phyloP scores from a whole-genome alignment of 345 rosid species.

The Sisymbrium irio region DNA sequence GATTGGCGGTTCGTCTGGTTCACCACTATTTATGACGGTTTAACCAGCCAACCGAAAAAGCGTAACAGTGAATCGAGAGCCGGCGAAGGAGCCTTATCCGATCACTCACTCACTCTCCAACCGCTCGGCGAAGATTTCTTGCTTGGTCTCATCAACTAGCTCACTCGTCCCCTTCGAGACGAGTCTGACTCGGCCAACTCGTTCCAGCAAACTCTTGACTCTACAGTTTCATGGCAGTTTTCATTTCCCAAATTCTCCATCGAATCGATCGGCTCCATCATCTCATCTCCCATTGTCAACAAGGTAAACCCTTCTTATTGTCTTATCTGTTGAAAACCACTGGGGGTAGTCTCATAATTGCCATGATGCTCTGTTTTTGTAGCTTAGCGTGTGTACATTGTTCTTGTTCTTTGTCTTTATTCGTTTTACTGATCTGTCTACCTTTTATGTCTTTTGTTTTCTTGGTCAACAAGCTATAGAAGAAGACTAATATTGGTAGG shows the following conservation, averaged over 20 bases:
- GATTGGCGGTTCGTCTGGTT: too few relatives aligned
- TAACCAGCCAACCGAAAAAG: not conserved
- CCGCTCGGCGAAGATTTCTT: conserved; percentile 31
- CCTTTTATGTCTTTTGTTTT: conserved; percentile 24
- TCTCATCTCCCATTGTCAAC: conserved; percentile 34
- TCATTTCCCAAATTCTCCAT: conserved; percentile 54
- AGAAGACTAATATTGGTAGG: conserved; percentile 24
- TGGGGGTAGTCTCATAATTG: too few relatives aligned
- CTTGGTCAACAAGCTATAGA: conserved; percentile 20
- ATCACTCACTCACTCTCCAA: not conserved
- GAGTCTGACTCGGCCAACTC: conserved; percentile 14
- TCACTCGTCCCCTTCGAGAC: conserved; percentile 26
- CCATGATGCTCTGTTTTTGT: too few relatives aligned
- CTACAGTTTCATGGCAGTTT: conserved; percentile 58
- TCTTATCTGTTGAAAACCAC: too few relatives aligned
- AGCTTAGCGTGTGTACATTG: too few relatives aligned
- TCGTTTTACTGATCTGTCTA: conserved; percentile 15
- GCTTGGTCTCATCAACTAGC: conserved; percentile 33
- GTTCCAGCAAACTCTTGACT: conserved; percentile 31
- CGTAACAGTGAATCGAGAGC: not conserved
- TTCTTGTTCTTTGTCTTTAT: conserved; percentile 10
- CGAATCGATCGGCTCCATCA: conserved; percentile 17
- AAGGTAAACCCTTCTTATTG: conserved; percentile 39
- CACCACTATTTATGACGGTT: too few relatives aligned
- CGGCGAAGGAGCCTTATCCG: conserved; percentile 30